Conservation (phyloP, 108 stramenopile genomes). For the Fragilariopsis cylindrus region DNA sequence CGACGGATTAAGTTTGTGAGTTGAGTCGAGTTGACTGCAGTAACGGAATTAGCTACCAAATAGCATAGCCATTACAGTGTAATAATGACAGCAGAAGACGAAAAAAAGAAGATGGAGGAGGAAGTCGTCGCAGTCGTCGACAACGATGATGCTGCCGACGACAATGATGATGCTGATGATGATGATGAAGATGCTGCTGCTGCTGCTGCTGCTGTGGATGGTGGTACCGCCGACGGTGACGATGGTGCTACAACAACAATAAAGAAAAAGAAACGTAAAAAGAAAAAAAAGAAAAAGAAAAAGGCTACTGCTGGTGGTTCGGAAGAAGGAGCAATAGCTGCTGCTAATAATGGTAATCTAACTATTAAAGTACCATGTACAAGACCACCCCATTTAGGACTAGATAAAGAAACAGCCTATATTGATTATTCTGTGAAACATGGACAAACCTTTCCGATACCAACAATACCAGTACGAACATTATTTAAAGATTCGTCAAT, state of each 20-base stretch:
- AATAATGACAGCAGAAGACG: too few species aligned
- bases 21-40: too few species aligned
- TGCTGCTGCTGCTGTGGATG: constrained; percentile 50
- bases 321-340: too few species aligned
- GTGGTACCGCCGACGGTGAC: constrained; percentile 45
- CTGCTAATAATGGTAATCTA: neutral
- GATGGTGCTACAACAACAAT: constrained; percentile 35
- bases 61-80: too few species aligned
- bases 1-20: too few species aligned
- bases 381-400: constrained; percentile 74
- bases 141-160: too few species aligned
- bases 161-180: neutral
- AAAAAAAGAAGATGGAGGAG: too few species aligned
- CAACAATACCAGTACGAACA: constrained; percentile 85
- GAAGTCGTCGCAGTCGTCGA: too few species aligned
- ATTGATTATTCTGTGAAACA: constrained; percentile 92
- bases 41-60: too few species aligned
- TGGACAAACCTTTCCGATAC: constrained; percentile 94
- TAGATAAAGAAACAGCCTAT: constrained; percentile 74
- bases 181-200: constrained; percentile 33
- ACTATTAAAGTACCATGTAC: constrained; percentile 58
- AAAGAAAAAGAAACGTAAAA: constrained; percentile 85
- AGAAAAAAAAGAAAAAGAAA: constrained; percentile 92
- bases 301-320: constrained; percentile 27
- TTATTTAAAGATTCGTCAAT: constrained; percentile 53